phyloP scores from a whole-genome alignment of 2,329 filamentous ascomycete genomes.

The Xylariaceae sp. region DNA sequence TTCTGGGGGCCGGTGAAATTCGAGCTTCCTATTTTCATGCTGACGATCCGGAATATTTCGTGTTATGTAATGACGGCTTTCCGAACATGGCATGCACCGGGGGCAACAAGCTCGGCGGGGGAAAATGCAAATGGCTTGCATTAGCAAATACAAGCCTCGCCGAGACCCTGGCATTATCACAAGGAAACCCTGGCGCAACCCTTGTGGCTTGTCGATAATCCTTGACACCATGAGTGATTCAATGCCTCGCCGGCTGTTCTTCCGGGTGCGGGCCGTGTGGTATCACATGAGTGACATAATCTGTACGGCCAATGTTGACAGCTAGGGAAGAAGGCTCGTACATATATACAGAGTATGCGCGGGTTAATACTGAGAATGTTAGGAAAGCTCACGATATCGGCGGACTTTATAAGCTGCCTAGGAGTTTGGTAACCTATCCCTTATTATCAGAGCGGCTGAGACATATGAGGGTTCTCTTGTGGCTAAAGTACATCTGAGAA shows the following conservation, averaged over 20 bases:
- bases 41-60: conserved; percentile 19
- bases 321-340: background rate
- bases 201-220: conserved; percentile 2
- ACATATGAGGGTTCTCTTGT: background rate
- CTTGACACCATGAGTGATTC: background rate
- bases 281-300: background rate
- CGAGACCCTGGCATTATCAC: conserved; percentile 10
- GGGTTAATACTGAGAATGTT: background rate
- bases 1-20: conserved; percentile 16
- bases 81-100: conserved; percentile 10
- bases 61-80: conserved; percentile 12
- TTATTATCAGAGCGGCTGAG: background rate
- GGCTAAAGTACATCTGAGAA: background rate
- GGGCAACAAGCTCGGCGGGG: conserved; percentile 5
- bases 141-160: conserved; percentile 4
- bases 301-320: background rate
- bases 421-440: background rate
- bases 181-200: conserved; percentile 12
- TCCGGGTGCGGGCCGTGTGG: background rate
- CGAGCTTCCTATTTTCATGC: conserved; percentile 11
- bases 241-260: background rate
- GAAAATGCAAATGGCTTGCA: conserved; percentile 16
- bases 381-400: background rate
- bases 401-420: background rate
- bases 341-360: background rate